Conservation (phyloP, 2,329 filamentous ascomycete species). For the Ophiostoma ulmi region DNA sequence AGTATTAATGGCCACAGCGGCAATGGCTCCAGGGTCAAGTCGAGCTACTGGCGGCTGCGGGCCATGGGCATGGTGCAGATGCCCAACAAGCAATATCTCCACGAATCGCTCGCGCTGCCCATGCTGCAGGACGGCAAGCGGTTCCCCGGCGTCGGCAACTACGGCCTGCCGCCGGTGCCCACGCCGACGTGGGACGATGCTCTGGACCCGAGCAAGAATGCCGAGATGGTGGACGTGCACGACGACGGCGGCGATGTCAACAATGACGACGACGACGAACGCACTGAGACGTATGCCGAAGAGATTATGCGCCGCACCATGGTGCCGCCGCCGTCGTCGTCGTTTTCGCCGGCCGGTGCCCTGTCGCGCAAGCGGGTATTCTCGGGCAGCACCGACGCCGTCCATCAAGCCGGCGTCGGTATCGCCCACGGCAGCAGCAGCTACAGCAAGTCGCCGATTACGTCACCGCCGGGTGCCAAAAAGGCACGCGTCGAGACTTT, state of each 20-base stretch:
- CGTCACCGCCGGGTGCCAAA: conserved; percentile 13
- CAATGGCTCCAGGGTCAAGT: conserved; percentile 21
- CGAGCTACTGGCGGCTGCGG: conserved; percentile 41
- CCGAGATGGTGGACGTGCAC: conserved; percentile 6
- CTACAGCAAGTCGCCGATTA: background rate
- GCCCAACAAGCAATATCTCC: conserved; percentile 35
- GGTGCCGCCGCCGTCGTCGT: background rate
- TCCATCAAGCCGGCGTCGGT: background rate
- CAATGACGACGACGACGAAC: background rate
- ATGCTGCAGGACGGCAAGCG: conserved; percentile 40
- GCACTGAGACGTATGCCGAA: conserved; percentile 19
- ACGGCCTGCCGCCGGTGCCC: conserved; percentile 32
- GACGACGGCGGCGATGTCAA: background rate
- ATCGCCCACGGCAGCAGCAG: background rate
- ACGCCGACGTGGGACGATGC: conserved; percentile 10
- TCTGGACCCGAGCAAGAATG: background rate
- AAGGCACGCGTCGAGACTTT: conserved; percentile 19
- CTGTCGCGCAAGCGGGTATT: conserved; percentile 22
- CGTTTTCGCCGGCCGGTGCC: background rate
- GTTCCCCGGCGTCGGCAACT: conserved; percentile 38
- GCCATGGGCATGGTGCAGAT: conserved; percentile 40
- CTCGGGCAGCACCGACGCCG: conserved; percentile 5
- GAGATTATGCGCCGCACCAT: conserved; percentile 19
- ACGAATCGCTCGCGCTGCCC: conserved; percentile 43
- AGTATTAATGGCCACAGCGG: background rate